phyloP scores from a whole-genome alignment of 495 filamentous ascomycete species.

The Lasiosphaeria hispida region DNA sequence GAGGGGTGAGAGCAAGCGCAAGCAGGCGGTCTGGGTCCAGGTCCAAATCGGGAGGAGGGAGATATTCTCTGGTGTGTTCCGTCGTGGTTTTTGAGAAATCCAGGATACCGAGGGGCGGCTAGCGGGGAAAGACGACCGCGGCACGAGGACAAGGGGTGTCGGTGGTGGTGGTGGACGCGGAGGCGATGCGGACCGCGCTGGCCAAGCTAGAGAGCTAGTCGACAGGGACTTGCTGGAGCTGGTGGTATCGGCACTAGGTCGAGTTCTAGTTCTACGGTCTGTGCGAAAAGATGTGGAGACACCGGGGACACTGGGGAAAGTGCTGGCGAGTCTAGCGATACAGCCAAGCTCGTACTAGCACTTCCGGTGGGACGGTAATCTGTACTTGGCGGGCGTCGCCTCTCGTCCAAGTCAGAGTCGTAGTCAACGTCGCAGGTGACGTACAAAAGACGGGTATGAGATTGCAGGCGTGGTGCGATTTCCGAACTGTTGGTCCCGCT shows the following conservation, averaged over 20 bases:
- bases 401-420: neutral
- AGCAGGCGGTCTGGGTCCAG: conserved; percentile 10
- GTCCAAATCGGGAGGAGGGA: neutral
- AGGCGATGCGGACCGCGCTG: neutral
- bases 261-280: conserved; percentile 16
- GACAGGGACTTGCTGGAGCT: conserved; percentile 7
- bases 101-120: neutral
- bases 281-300: conserved; percentile 26
- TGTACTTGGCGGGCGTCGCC: conserved; percentile 8
- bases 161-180: conserved; percentile 1
- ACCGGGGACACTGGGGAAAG: neutral
- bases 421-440: neutral
- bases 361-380: neutral
- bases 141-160: conserved; percentile 2
- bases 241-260: neutral
- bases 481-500: neutral
- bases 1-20: neutral
- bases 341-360: conserved; percentile 16
- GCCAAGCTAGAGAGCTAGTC: neutral
- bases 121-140: conserved; percentile 5
- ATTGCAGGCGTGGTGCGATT: neutral
- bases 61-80: no score
- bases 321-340: no score
- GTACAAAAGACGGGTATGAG: no score
- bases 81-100: neutral